phyloP scores from a whole-genome alignment of 1,284 basidiomycete genomes.

The Spongiforma sp. region DNA sequence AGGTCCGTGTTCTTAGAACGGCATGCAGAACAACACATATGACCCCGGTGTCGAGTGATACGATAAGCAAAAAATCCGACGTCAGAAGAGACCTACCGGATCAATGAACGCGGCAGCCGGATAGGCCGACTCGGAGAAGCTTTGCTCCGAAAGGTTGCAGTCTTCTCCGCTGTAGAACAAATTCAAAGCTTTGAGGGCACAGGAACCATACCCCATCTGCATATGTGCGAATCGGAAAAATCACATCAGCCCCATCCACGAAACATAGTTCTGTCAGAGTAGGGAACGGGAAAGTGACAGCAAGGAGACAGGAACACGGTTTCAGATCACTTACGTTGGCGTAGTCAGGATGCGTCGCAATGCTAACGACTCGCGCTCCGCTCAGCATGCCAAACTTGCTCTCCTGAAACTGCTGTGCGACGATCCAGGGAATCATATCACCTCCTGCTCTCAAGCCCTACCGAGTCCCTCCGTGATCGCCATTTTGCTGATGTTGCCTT shows the following conservation, averaged over 20 bases:
- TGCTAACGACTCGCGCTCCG: conserved; percentile 91
- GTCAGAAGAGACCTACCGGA: conserved; percentile 50
- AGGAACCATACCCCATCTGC: conserved; percentile 97
- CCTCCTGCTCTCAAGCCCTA: conserved; percentile 87
- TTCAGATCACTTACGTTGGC: no score
- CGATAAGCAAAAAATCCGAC: conserved; percentile 5
- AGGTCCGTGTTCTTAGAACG: conserved; percentile 51
- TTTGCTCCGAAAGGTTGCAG: conserved; percentile 84
- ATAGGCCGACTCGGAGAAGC: conserved; percentile 57
- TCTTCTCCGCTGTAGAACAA: conserved; percentile 94
- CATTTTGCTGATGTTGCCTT: conserved; percentile 91
- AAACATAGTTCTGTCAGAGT: conserved; percentile 38
- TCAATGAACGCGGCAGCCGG: conserved; percentile 65
- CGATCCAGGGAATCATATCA: conserved; percentile 98
- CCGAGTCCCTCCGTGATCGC: conserved; percentile 87
- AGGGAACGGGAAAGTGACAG: no score
- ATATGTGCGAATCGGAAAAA: neutral
- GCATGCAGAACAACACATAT: neutral
- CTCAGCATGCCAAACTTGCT: conserved; percentile 92
- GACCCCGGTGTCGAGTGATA: conserved; percentile 1
- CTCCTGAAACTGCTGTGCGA: conserved; percentile 98
- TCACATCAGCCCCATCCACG: conserved; percentile 10
- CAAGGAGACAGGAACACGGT: no score
- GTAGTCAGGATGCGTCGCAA: conserved; percentile 98
- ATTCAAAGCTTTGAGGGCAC: conserved; percentile 87